phyloP scores from a whole-genome alignment of 306 rosid species.

The Prunus dulcis region DNA sequence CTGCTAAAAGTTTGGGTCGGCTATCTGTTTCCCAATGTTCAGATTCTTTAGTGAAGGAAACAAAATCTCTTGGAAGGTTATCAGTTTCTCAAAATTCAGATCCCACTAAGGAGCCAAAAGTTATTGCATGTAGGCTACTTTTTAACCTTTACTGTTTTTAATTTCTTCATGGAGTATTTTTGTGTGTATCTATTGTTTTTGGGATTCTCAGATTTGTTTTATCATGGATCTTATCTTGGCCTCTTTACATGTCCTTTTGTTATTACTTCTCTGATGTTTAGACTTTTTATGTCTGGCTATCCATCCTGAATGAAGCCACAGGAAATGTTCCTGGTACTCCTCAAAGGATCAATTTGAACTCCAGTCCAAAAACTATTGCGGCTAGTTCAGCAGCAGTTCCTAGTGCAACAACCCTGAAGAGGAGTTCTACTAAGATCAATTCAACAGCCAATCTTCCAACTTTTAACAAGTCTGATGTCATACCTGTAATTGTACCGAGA shows the following conservation, averaged over 20 bases:
- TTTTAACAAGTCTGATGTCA: constrained; percentile 64
- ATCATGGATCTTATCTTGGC: constrained; percentile 10
- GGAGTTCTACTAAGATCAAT: constrained; percentile 59
- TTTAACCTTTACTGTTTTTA: background rate
- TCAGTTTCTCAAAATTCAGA: constrained; percentile 92
- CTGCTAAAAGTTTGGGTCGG: constrained; percentile 53
- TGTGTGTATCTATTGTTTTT: background rate
- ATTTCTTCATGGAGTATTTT: constrained; percentile 21
- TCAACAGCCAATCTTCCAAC: constrained; percentile 47
- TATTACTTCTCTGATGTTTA: constrained; percentile 18
- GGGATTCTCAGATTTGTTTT: constrained; percentile 15
- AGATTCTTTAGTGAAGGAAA: constrained; percentile 74
- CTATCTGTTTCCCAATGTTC: constrained; percentile 71
- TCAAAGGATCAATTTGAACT: constrained; percentile 64
- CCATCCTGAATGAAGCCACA: constrained; percentile 63
- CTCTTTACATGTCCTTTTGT: background rate
- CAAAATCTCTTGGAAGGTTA: constrained; percentile 82
- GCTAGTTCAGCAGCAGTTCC: constrained; percentile 61
- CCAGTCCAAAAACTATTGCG: constrained; percentile 54
- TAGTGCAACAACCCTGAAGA: constrained; percentile 55
- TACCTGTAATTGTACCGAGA: constrained; percentile 95
- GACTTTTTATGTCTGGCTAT: constrained; percentile 32
- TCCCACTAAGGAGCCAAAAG: constrained; percentile 69
- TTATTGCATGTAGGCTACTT: constrained; percentile 66
- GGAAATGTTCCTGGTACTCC: constrained; percentile 94